Evolutionary conservation across 2,329 filamentous ascomycete species (phyloP), one percentile per base, ranked within the genome.

Genomic region (Tolypocladium album): DNA sequence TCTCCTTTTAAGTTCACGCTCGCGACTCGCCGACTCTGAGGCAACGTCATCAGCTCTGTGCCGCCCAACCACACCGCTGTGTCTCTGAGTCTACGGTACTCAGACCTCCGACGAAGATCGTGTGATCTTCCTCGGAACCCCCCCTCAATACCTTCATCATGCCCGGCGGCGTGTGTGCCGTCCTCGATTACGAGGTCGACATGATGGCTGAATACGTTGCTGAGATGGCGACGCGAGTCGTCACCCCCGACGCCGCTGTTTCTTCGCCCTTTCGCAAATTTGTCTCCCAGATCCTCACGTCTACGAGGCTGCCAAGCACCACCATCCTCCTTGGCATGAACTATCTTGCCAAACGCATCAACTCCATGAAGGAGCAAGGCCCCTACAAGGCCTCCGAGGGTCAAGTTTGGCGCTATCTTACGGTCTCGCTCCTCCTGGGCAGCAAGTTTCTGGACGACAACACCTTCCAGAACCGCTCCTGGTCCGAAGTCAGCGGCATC

Each of bases 401-500:
- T 52, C 87, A 94, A 70, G 83, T 95, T 59, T 96, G 93, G 81
- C 88, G 91, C 62, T 88, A 95, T 78, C 82, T 96, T 64, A 96
- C 92, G 8, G 88, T 93, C 43, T 86, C 89, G 9, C 78, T 97
- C 60, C 82, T 97, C 58, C 81, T 97, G 58, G 92, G 91, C 62
- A 96, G 91, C 84, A 97, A 97, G 78, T 97, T 96, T 69, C 79
- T 96, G 65, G 92, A 97, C 69, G 92, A 96, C 79, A 96, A 96
- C 76, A 97, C 92, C 7, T 97, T 97, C 76, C 92, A 96, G 80
- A 97, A 96, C 77, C 88, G 90, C 59, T 96, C 92, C 1, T 97
- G 92, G 92, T 90, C 92, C 6, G 92, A 97, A 71, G 92, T 97
- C 58, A 96, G 91, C 74, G 90, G 90, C 63, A 96, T 97, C 65